Percentiles rank a stretch among this genome's conserved stretches.
These are phyloP conservation scores for Zygoascus meyerae DNA, from an alignment of 1,139 yeast species.

Conservation along the genomic window DNA sequence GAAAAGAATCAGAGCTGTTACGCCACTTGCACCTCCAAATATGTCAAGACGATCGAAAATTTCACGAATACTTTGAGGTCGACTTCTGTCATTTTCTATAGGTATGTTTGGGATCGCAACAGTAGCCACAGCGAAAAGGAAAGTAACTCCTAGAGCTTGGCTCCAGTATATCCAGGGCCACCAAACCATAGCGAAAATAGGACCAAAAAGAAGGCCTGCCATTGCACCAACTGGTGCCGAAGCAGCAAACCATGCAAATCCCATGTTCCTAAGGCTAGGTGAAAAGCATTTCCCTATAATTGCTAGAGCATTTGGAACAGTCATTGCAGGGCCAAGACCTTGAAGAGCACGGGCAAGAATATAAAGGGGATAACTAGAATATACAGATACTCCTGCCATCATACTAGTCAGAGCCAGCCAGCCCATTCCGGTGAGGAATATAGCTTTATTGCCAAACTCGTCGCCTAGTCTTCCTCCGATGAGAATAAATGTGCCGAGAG, in stretches of 20 bases:
- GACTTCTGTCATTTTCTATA: constrained; percentile 25
- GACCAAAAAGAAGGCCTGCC: background rate
- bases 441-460: background rate
- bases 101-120: constrained; percentile 41
- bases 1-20: constrained; percentile 44
- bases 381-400: constrained; percentile 6
- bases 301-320: constrained; percentile 2
- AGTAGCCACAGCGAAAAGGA: constrained; percentile 32
- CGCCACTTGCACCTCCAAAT: constrained; percentile 43
- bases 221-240: constrained; percentile 3
- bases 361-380: constrained; percentile 3
- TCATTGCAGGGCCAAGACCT: constrained; percentile 1
- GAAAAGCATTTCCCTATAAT: constrained; percentile 3
- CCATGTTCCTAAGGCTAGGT: background rate
- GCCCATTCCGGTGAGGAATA: constrained; percentile 3
- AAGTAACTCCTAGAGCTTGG: constrained; percentile 36
- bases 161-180: background rate
- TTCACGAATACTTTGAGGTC: constrained; percentile 17
- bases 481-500: constrained; percentile 5
- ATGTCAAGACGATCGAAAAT: constrained; percentile 37
- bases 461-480: constrained; percentile 5
- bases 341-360: constrained; percentile 3
- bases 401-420: constrained; percentile 3
- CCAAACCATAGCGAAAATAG: background rate
- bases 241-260: constrained; percentile 4